phyloP scores from a whole-genome alignment of 192 early-diverging fungal genomes.

The Backusella mclennaniae region DNA sequence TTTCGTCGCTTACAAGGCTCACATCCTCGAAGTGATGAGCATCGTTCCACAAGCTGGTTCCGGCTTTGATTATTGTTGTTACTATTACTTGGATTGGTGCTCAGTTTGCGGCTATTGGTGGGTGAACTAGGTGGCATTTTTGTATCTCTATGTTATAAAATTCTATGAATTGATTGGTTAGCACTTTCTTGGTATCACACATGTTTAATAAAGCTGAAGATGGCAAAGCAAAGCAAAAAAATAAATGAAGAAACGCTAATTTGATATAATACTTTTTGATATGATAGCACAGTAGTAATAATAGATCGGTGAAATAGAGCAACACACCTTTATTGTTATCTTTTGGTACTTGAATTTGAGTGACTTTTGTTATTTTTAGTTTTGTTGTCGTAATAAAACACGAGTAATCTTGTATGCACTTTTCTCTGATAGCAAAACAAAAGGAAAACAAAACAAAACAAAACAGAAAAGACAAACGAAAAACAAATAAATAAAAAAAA shows the following conservation, averaged over 20 bases:
- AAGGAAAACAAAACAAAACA: background rate
- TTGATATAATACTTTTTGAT: background rate
- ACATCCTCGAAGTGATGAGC: constrained; percentile 27
- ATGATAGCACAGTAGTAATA: background rate
- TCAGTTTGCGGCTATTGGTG: constrained; percentile 16
- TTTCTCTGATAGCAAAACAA: background rate
- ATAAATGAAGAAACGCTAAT: background rate
- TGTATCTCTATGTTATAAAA: constrained; percentile 10
- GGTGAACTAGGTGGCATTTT: constrained; percentile 29
- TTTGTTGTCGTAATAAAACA: background rate
- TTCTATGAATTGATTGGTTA: background rate
- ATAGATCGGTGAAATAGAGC: background rate
- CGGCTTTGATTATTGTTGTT: constrained; percentile 19
- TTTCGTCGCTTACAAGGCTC: constrained; percentile 32
- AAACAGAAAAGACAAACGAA: background rate
- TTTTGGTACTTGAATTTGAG: background rate
- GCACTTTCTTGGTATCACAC: constrained; percentile 2
- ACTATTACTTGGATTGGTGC: background rate
- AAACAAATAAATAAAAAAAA: background rate
- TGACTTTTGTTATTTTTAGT: background rate
- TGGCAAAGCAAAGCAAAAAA: background rate
- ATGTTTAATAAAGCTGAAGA: background rate
- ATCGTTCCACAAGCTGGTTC: constrained; percentile 33
- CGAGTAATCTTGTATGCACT: background rate
- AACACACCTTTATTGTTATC: background rate